These are phyloP conservation scores for Talaromyces sp. DNA, from an alignment of 2,329 filamentous ascomycete species.

Conservation along the genomic window DNA sequence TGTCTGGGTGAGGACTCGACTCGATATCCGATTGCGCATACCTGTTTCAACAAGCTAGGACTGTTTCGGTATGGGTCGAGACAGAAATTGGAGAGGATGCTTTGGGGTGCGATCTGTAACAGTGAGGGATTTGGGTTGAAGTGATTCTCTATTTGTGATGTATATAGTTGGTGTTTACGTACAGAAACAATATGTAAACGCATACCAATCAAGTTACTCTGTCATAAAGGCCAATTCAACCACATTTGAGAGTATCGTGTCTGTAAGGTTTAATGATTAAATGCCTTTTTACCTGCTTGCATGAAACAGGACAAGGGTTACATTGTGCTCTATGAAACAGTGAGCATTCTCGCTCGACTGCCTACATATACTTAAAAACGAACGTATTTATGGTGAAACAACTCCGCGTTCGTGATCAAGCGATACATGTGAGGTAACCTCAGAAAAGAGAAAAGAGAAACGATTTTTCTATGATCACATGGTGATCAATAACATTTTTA, in stretches of 20 bases:
- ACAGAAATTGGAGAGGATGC: slow-evolving; percentile 64
- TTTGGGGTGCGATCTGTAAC: slow-evolving; percentile 84
- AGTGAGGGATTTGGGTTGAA: slow-evolving; percentile 92
- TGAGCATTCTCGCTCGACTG: not conserved
- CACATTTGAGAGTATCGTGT: not conserved
- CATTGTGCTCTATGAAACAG: not conserved
- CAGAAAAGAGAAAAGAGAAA: not conserved
- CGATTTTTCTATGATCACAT: not conserved
- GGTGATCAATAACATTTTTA: not conserved
- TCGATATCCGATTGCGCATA: slow-evolving; percentile 79
- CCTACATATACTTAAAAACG: not conserved
- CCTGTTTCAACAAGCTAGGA: slow-evolving; percentile 83
- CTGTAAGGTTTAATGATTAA: not conserved
- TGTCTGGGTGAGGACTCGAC: slow-evolving; percentile 71
- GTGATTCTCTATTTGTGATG: slow-evolving; percentile 37
- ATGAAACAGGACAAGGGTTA: not conserved
- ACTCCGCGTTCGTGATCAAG: not conserved
- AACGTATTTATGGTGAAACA: not conserved
- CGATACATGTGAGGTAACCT: not conserved
- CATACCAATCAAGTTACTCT: not conserved
- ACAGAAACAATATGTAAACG: not conserved
- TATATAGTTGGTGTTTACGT: not conserved
- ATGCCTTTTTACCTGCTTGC: not conserved
- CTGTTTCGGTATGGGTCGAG: slow-evolving; percentile 69
- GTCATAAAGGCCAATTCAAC: not conserved